Conservation (phyloP, 1,284 basidiomycete genomes). For the Tilletiopsis washingtonensis region DNA sequence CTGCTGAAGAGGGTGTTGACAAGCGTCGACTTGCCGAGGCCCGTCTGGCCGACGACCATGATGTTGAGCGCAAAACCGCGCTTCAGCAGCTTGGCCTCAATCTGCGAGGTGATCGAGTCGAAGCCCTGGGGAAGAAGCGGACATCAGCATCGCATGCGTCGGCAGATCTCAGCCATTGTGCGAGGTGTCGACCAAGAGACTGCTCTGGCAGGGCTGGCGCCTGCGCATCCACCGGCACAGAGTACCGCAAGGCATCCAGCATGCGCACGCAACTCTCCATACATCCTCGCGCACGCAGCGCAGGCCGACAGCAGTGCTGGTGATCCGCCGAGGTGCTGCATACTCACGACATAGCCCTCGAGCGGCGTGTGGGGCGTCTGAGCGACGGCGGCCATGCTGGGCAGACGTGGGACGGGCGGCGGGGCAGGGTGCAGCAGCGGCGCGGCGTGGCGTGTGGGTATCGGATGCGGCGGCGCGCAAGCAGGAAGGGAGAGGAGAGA, state of each 20-base stretch:
- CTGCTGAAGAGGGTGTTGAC: constrained; percentile 99
- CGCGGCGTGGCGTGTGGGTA: too few species aligned
- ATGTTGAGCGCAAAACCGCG: constrained; percentile 95
- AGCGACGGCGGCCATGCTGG: not conserved
- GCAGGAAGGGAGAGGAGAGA: too few species aligned
- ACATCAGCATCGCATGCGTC: not conserved
- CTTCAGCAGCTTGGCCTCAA: constrained; percentile 98
- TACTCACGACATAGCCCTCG: not conserved
- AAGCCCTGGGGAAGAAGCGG: constrained; percentile 46
- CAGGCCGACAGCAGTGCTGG: too few species aligned
- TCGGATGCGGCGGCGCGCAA: too few species aligned
- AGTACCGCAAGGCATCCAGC: too few species aligned
- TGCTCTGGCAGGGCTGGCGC: not conserved
- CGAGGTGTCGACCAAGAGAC: too few species aligned
- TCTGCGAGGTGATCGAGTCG: constrained; percentile 76
- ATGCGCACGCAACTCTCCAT: too few species aligned
- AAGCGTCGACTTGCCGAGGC: constrained; percentile 93
- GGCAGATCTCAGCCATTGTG: not conserved
- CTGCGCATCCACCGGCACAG: too few species aligned
- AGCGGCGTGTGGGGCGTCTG: not conserved
- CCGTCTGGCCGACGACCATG: constrained; percentile 71
- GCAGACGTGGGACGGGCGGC: too few species aligned
- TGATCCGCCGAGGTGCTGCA: too few species aligned
- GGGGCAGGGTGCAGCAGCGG: too few species aligned
- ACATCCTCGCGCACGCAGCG: too few species aligned